Conservation (phyloP, 2,329 filamentous ascomycete genomes). For the Fusarium nelsonii region DNA sequence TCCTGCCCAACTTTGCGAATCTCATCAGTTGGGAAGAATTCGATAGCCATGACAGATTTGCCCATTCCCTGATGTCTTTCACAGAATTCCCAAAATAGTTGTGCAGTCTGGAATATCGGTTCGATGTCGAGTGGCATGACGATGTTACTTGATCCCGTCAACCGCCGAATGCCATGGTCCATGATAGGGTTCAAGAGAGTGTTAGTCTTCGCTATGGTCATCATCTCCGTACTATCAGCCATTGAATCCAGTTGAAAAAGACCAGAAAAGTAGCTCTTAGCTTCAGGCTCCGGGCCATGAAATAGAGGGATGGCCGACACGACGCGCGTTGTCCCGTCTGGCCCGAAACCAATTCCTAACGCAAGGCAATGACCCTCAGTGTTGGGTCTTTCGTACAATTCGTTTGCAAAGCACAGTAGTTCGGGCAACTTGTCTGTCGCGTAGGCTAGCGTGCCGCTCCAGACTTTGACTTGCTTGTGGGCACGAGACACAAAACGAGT, state of each 20-base stretch:
- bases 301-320: constrained; percentile 43
- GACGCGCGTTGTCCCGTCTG: constrained; percentile 26
- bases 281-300: constrained; percentile 35
- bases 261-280: constrained; percentile 38
- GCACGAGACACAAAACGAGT: constrained; percentile 52
- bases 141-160: constrained; percentile 46
- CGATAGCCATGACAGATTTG: constrained; percentile 51
- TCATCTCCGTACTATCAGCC: constrained; percentile 27
- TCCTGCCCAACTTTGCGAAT: constrained; percentile 52
- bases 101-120: constrained; percentile 46
- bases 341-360: constrained; percentile 41
- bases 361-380: constrained; percentile 43
- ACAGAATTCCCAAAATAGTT: constrained; percentile 48
- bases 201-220: constrained; percentile 43
- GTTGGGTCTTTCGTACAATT: constrained; percentile 34
- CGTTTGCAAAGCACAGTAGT: constrained; percentile 44
- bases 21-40: constrained; percentile 58
- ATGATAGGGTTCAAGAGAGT: constrained; percentile 44
- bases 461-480: constrained; percentile 50
- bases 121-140: constrained; percentile 53
- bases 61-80: constrained; percentile 39
- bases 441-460: constrained; percentile 49
- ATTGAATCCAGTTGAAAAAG: constrained; percentile 30
- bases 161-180: constrained; percentile 44
- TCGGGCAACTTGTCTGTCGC: constrained; percentile 41